Evolutionary conservation across 1,284 basidiomycete genomes (phyloP).

Genomic region (Apiotrichum sp.): DNA sequence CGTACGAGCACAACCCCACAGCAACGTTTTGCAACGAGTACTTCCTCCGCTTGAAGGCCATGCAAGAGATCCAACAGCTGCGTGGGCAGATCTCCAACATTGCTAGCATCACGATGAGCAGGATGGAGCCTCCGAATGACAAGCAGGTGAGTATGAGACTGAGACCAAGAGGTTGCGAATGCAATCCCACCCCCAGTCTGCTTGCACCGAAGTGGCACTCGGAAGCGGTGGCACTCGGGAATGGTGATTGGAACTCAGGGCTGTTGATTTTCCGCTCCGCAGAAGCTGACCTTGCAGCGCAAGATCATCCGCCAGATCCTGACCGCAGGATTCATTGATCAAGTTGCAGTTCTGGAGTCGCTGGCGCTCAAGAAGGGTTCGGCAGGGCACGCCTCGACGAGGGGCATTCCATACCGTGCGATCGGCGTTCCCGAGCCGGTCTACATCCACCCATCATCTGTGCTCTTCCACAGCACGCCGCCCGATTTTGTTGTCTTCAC

Average conservation of each 20-base stretch:
- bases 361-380: slow-evolving; percentile 55
- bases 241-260: too few species aligned
- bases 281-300: slow-evolving; percentile 52
- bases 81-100: slow-evolving; percentile 81
- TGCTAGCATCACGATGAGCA: slow-evolving; percentile 63
- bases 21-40: slow-evolving; percentile 77
- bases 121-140: slow-evolving; percentile 39
- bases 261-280: too few species aligned
- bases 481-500: slow-evolving; percentile 84
- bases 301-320: slow-evolving; percentile 87
- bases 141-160: slow-evolving; percentile 39
- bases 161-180: background rate
- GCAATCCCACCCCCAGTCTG: too few species aligned
- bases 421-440: slow-evolving; percentile 79
- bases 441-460: slow-evolving; percentile 85
- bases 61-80: slow-evolving; percentile 99
- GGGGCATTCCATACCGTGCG: slow-evolving; percentile 77
- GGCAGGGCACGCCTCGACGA: slow-evolving; percentile 64
- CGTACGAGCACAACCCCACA: slow-evolving; percentile 85
- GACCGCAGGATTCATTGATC: slow-evolving; percentile 88
- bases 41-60: slow-evolving; percentile 90
- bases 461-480: slow-evolving; percentile 63
- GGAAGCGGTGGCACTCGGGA: too few species aligned
- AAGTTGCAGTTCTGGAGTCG: slow-evolving; percentile 89
- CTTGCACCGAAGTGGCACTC: too few species aligned